Evolutionary conservation across 2,329 filamentous ascomycete genomes (phyloP), one percentile per base, ranked within the genome.

Genomic region (Boeremia lycopersici): DNA sequence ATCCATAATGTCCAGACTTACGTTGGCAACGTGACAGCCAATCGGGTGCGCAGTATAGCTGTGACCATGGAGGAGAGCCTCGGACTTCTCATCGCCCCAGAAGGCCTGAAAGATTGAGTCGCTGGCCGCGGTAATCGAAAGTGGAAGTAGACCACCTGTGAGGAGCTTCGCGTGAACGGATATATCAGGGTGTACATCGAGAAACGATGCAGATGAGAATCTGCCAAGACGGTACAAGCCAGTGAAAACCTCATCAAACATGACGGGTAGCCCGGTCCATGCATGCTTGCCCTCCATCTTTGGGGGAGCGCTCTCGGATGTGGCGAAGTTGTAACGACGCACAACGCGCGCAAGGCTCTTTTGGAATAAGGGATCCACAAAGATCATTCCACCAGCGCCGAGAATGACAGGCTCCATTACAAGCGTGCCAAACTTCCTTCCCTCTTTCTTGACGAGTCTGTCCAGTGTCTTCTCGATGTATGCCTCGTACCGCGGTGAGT

Each of bases 201-300:
- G 82, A 72, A 93, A 89, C 0, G 86, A 87, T 0, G 89, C 85
- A 0, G 90, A 82, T 1, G 84, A 86, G 68, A 88, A 86, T 34
- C 86, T 84, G 2, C 91, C 91, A 0, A 96, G 85, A 11, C 91
- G 89, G 71, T 93, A 93, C 4, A 96, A 79, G 1, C 91, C 91
- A 0, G 90, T 93, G 74, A 96, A 96, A 31, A 96, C 91, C 70
- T 96, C 91, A 69, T 96, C 91, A 61, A 91, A 91, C 62, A 96
- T 81, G 34, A 96, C 78, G 0, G 91, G 91, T 4, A 96, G 82
- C 2, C 91, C 90, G 1, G 81, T 80, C 91, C 91, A 96, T 28
- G 77, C 60, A 61, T 48, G 30, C 7, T 50, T 23, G 8, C 59
- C 53, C 35, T 50, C 36, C 4, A 33, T 31, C 6, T 23, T 29